Conservation (phyloP, 106 monocot genomes). For the Acanthochlamys bracteata region DNA sequence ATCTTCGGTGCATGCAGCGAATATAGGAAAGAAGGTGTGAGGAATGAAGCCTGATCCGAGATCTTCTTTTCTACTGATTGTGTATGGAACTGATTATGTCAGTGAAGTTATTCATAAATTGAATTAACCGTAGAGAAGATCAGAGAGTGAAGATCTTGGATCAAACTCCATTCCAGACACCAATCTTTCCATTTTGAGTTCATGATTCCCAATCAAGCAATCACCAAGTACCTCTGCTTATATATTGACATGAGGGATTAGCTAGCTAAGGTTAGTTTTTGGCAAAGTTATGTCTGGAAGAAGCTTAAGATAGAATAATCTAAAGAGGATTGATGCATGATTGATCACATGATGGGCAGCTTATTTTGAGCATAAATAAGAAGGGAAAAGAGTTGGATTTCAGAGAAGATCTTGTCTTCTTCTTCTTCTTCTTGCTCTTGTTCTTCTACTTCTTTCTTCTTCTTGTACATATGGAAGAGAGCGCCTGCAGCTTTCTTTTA, state of each 20-base stretch:
- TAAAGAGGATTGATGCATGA: conserved; percentile 1
- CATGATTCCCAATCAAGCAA: too few relatives aligned
- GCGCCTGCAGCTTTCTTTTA: conserved; percentile 7
- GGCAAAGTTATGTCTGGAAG: conserved; percentile 1
- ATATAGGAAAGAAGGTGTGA: conserved; percentile 1
- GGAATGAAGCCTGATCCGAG: conserved; percentile 25
- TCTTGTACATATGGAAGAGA: conserved; percentile 15
- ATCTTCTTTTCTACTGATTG: conserved; percentile 9
- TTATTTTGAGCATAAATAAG: conserved; percentile 8
- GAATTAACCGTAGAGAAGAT: neutral
- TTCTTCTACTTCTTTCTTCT: conserved; percentile 28
- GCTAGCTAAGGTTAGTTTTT: neutral
- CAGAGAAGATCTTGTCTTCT: conserved; percentile 23
- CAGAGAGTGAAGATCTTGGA: conserved; percentile 25
- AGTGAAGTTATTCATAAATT: too few relatives aligned
- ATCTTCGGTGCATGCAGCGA: too few relatives aligned
- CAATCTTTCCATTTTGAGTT: neutral
- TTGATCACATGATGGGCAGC: conserved; percentile 13
- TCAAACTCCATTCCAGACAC: conserved; percentile 46
- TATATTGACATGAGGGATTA: too few relatives aligned
- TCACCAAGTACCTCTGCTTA: too few relatives aligned
- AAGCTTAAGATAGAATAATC: neutral
- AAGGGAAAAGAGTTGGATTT: conserved; percentile 11
- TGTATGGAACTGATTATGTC: neutral
- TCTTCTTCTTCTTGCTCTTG: conserved; percentile 19